phyloP scores from a whole-genome alignment of 495 filamentous ascomycete genomes.

The Chaetomium cochliodes region DNA sequence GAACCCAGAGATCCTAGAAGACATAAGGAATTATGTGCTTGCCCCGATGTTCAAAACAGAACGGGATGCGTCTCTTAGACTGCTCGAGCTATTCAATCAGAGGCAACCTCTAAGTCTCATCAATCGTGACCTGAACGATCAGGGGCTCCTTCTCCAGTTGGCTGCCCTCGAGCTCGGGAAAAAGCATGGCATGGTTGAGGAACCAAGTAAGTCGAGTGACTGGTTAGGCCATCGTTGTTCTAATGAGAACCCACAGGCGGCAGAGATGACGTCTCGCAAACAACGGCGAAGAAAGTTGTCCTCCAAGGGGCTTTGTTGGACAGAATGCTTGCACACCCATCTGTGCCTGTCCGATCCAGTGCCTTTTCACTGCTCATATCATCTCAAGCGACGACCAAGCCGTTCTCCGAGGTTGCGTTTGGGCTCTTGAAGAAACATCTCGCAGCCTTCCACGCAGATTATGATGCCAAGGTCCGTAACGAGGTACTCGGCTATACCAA shows the following conservation, averaged over 20 bases:
- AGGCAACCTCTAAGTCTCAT: slow-evolving; percentile 43
- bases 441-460: slow-evolving; percentile 69
- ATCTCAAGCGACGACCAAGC: slow-evolving; percentile 66
- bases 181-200: slow-evolving; percentile 71
- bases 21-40: slow-evolving; percentile 71
- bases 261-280: slow-evolving; percentile 14
- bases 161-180: slow-evolving; percentile 74
- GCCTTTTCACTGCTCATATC: slow-evolving; percentile 72
- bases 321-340: slow-evolving; percentile 60
- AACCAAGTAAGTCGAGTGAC: slow-evolving; percentile 58
- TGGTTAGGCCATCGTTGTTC: not conserved
- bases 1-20: slow-evolving; percentile 57
- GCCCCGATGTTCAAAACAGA: slow-evolving; percentile 66
- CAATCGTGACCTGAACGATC: slow-evolving; percentile 49
- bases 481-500: slow-evolving; percentile 68
- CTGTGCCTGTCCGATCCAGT: slow-evolving; percentile 63
- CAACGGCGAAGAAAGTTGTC: slow-evolving; percentile 30
- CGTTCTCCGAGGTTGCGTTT: slow-evolving; percentile 60
- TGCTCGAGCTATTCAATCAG: slow-evolving; percentile 52
- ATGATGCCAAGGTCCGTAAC: slow-evolving; percentile 78
- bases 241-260: slow-evolving; percentile 17
- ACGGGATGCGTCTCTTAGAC: slow-evolving; percentile 50
- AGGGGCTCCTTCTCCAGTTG: slow-evolving; percentile 58
- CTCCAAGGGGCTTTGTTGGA: slow-evolving; percentile 47
- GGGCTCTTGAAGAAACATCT: slow-evolving; percentile 60